Percentiles rank a stretch among this genome's conserved stretches.
These are phyloP conservation scores for Takashimella koratensis DNA, from an alignment of 1,284 basidiomycete species.

Conservation along the genomic window DNA sequence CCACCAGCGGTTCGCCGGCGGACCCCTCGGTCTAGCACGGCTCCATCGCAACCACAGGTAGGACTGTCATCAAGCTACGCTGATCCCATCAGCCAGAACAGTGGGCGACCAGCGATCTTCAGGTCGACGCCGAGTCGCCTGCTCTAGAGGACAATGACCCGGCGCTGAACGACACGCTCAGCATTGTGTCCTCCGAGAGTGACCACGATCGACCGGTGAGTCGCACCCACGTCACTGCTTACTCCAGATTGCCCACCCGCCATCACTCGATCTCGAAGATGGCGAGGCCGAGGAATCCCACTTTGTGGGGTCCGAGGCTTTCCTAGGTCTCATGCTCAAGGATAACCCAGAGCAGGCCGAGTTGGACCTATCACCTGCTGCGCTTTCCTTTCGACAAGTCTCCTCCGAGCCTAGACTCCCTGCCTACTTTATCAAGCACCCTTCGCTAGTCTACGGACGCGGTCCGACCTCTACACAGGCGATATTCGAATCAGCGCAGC, in stretches of 20 bases:
- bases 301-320: constrained; percentile 28
- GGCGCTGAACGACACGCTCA: too few relatives aligned
- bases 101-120: too few relatives aligned
- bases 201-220: too few relatives aligned
- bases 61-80: too few relatives aligned
- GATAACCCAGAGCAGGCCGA: background rate
- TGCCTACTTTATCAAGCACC: constrained; percentile 37
- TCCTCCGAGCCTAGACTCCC: constrained; percentile 26
- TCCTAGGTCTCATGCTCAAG: constrained; percentile 18
- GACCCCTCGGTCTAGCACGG: too few relatives aligned
- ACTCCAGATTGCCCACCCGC: constrained; percentile 4
- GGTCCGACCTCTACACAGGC: constrained; percentile 18
- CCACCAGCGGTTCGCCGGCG: constrained; percentile 27
- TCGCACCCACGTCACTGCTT: too few relatives aligned
- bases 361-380: constrained; percentile 9
- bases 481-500: constrained; percentile 14
- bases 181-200: too few relatives aligned
- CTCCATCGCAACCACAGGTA: too few relatives aligned
- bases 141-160: too few relatives aligned
- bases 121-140: too few relatives aligned
- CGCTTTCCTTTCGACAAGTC: constrained; percentile 32
- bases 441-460: constrained; percentile 31
- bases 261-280: constrained; percentile 18
- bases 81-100: too few relatives aligned
- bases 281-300: constrained; percentile 28